Evolutionary conservation across 345 rosid genomes (phyloP), one percentile per base, ranked within the genome.

Genomic region (Gossypium rotundifolium): DNA sequence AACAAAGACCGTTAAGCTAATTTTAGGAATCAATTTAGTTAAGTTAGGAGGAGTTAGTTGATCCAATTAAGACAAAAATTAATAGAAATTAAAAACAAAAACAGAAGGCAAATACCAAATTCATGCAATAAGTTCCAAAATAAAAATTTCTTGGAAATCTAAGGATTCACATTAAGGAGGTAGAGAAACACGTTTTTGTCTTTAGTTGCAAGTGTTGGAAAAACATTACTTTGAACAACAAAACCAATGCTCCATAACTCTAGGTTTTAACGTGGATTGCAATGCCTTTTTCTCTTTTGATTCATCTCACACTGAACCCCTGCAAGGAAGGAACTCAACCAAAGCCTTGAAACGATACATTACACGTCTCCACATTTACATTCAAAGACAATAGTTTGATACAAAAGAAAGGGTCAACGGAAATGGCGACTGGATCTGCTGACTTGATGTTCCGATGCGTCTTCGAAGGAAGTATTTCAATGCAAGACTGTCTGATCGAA

Each of bases 381-480:
- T 5, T 14, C 1, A 40, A 11, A 40, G 3, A 40, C 0, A 14
- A 9, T 18, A n/a, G 7, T 38, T 64, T 64, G 13, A 17, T 64
- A n/a, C 20, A 40, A 25, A 65, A 42, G 27, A 42, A n/a, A n/a
- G 14, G 38, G 16, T 57, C 14, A 14, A 14, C 57, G 52, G 55
- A 22, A 69, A 60, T 80, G 80, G 80, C 1, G 7, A 33, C 7
- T 33, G 40, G 40, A 33, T 7, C 77, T 42, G 77, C 79, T 12
- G 58, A 74, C 42, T 13, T 74, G 73, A 33, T 33, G 40, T 33
- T 33, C 40, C 40, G 40, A 33, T 4, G 40, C n/a, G 68, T 59
- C 13, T 70, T 74, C 54, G 55, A 5, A 33, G 40, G 40, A 33
- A 33, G 40, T 7, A 33, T 33, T 4, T 33, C 40, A 33, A 33